These are phyloP conservation scores for Globisporangium recalcitrans DNA, from an alignment of 352 stramenopile genomes.

Conservation along the genomic window DNA sequence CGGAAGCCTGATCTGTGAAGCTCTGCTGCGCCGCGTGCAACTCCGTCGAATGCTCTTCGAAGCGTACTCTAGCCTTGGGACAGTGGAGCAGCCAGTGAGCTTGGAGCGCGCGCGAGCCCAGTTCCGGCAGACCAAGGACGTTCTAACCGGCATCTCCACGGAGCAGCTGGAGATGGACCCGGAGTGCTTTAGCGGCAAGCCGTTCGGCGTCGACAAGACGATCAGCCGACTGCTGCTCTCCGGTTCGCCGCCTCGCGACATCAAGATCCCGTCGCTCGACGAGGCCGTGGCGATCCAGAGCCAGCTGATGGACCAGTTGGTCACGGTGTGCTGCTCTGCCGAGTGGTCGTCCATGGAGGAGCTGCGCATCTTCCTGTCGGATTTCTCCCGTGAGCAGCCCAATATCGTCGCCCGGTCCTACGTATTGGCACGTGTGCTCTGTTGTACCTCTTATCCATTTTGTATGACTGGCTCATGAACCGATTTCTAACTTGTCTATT, in stretches of 20 bases:
- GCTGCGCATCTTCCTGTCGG: constrained; percentile 64
- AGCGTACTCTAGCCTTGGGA: constrained; percentile 39
- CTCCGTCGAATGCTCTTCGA: constrained; percentile 43
- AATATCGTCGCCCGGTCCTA: constrained; percentile 79
- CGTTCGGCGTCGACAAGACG: constrained; percentile 67
- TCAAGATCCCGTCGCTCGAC: constrained; percentile 57
- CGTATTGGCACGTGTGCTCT: constrained; percentile 51
- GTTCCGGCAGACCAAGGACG: constrained; percentile 37
- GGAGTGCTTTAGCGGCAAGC: constrained; percentile 62
- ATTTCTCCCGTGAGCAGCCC: constrained; percentile 65
- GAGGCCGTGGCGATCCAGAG: constrained; percentile 43
- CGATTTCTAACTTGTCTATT: neutral
- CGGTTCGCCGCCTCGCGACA: constrained; percentile 63
- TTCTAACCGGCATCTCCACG: constrained; percentile 38
- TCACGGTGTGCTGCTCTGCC: constrained; percentile 47
- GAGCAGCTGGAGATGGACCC: constrained; percentile 64
- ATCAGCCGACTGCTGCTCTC: constrained; percentile 70
- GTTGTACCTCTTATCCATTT: constrained; percentile 23
- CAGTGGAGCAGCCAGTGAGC: constrained; percentile 40
- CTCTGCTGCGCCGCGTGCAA: constrained; percentile 52
- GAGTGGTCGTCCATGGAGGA: constrained; percentile 80
- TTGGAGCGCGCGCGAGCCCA: constrained; percentile 32
- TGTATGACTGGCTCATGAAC: neutral
- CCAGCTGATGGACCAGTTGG: constrained; percentile 49
- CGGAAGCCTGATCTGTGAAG: constrained; percentile 49